These are phyloP conservation scores for Malus sylvestris DNA, from an alignment of 306 rosid genomes.

Conservation along the genomic window DNA sequence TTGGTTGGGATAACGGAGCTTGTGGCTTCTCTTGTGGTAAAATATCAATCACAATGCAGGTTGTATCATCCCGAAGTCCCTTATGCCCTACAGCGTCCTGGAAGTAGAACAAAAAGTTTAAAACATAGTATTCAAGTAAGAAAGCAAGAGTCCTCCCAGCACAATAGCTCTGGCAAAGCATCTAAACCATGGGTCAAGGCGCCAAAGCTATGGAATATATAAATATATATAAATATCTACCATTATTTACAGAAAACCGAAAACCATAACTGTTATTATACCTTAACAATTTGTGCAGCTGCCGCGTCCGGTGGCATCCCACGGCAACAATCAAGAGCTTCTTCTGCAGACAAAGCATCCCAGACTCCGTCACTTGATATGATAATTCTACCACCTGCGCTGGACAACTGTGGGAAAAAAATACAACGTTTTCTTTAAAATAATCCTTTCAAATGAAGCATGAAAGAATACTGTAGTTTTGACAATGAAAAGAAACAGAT, in stretches of 20 bases:
- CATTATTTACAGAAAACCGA: constrained; percentile 10
- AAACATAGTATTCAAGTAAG: constrained; percentile 1
- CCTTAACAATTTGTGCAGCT: constrained; percentile 90
- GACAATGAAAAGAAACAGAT: neutral
- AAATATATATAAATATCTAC: neutral
- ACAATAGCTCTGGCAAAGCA: constrained; percentile 11
- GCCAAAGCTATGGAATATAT: neutral
- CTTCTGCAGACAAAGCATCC: constrained; percentile 85
- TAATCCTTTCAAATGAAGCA: neutral
- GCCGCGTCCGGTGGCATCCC: constrained; percentile 78
- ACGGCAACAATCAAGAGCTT: constrained; percentile 78
- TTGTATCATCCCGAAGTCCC: constrained; percentile 99
- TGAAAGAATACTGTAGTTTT: neutral
- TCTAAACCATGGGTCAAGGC: constrained; percentile 10
- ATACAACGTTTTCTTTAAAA: neutral
- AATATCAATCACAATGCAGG: constrained; percentile 87
- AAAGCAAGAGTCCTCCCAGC: neutral
- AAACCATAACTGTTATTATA: constrained; percentile 23
- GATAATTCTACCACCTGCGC: constrained; percentile 90
- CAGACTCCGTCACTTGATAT: constrained; percentile 98
- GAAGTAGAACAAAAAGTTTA: constrained; percentile 17
- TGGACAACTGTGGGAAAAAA: constrained; percentile 59
- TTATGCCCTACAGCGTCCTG: constrained; percentile 90
- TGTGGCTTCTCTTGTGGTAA: constrained; percentile 68
- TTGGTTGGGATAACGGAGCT: constrained; percentile 42